phyloP scores from a whole-genome alignment of 805 yeast species.

The Zygosaccharomyces gambellarensis region DNA sequence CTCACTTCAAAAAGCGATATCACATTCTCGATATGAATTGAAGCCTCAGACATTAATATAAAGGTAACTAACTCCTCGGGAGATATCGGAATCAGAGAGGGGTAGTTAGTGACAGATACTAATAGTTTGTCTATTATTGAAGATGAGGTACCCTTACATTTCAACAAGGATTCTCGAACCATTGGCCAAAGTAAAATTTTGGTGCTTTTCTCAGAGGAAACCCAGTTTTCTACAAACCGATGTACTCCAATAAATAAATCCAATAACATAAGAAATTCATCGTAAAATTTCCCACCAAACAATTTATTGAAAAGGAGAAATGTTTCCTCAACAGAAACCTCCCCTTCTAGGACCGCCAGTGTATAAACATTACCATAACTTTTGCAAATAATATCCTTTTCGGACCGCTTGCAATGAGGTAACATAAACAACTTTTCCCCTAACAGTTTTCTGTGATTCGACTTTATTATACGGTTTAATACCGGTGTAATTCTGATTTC shows the following conservation, averaged over 20 bases:
- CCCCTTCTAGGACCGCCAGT: neutral
- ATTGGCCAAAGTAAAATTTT: slow-evolving; percentile 7
- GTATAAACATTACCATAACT: neutral
- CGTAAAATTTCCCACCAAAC: neutral
- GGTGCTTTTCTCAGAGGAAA: neutral
- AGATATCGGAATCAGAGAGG: slow-evolving; percentile 2
- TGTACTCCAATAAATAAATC: neutral
- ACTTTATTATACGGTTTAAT: slow-evolving; percentile 4
- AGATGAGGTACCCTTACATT: neutral
- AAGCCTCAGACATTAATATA: neutral
- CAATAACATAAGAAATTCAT: neutral
- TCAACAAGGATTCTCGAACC: neutral
- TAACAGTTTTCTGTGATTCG: neutral
- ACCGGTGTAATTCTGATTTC: neutral
- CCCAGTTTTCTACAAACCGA: neutral
- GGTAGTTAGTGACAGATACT: neutral
- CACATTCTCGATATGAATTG: neutral
- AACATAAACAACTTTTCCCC: slow-evolving; percentile 2
- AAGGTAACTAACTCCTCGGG: slow-evolving; percentile 5
- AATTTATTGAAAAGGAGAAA: neutral
- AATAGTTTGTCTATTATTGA: neutral
- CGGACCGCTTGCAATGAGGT: neutral
- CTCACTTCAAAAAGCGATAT: neutral
- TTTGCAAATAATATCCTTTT: neutral
- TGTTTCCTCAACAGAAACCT: neutral